phyloP scores from a whole-genome alignment of 1,139 yeast species.

The Eremothecium gossypii region DNA sequence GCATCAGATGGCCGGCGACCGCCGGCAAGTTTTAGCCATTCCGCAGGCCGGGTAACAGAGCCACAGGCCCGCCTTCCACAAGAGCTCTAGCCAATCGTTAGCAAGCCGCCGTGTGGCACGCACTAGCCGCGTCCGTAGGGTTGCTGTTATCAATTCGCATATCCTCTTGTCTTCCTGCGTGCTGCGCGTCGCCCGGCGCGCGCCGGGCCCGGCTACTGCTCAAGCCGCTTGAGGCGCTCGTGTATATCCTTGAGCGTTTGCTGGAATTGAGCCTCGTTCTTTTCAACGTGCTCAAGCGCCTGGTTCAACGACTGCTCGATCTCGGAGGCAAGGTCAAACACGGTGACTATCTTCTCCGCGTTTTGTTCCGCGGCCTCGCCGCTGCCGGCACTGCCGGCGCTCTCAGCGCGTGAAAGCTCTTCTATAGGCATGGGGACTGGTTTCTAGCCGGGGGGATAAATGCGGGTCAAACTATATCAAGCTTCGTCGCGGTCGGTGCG shows the following conservation, averaged over 20 bases:
- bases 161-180: neutral
- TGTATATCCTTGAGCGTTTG: conserved; percentile 17
- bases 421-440: no score
- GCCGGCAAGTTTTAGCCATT: no score
- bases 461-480: conserved; percentile 8
- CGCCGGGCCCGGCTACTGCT: conserved; percentile 1
- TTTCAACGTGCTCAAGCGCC: conserved; percentile 28
- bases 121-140: no score
- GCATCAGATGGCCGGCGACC: no score
- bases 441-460: neutral
- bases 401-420: no score
- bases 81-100: no score
- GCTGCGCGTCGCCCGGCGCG: neutral
- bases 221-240: conserved; percentile 12
- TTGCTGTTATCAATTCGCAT: no score
- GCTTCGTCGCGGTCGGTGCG: no score
- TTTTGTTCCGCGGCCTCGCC: neutral
- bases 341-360: conserved; percentile 30
- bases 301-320: conserved; percentile 37
- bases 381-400: neutral
- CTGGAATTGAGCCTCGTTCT: conserved; percentile 22
- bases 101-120: no score
- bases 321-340: conserved; percentile 44
- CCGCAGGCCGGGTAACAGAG: no score
- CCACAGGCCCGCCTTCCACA: no score